These are phyloP conservation scores for Russula foetens DNA, from an alignment of 768 basidiomycete species.

Conservation along the genomic window DNA sequence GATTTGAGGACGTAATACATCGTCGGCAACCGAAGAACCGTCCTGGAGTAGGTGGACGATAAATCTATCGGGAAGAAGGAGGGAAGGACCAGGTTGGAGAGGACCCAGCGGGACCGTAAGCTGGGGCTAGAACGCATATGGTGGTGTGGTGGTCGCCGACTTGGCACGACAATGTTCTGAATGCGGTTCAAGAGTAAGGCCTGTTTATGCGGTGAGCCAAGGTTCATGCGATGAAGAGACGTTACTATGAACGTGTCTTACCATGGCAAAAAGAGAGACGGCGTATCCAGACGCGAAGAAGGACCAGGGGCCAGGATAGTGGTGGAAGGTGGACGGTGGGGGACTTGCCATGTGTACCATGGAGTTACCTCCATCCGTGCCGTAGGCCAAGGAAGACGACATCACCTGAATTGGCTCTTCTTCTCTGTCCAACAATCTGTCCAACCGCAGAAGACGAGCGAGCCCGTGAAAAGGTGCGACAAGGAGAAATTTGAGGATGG, in stretches of 20 bases:
- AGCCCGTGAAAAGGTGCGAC: background rate
- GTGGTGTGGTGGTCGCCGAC: constrained; percentile 32
- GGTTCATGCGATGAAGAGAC: background rate
- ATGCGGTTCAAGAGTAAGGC: constrained; percentile 66
- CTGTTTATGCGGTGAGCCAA: constrained; percentile 28
- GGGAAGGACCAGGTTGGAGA: constrained; percentile 26
- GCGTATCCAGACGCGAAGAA: constrained; percentile 73
- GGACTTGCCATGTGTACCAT: constrained; percentile 7
- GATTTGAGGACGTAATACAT: constrained; percentile 52
- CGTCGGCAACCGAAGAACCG: constrained; percentile 53
- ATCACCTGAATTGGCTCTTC: background rate
- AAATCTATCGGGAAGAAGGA: constrained; percentile 58
- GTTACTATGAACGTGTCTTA: constrained; percentile 24
- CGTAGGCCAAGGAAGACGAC: background rate
- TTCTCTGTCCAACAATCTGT: constrained; percentile 3
- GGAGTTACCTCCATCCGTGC: constrained; percentile 2
- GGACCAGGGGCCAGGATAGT: constrained; percentile 54
- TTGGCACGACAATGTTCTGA: constrained; percentile 69
- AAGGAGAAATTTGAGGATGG: background rate
- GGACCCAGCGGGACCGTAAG: constrained; percentile 19
- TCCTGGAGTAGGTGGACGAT: constrained; percentile 48
- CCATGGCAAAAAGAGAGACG: constrained; percentile 57
- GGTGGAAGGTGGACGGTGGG: constrained; percentile 16
- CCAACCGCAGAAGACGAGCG: constrained; percentile 4
- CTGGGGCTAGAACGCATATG: constrained; percentile 20